Base-by-base conservation (phyloP, 2,329 filamentous ascomycete species). In the Rhynchosporium secalis region DNA sequence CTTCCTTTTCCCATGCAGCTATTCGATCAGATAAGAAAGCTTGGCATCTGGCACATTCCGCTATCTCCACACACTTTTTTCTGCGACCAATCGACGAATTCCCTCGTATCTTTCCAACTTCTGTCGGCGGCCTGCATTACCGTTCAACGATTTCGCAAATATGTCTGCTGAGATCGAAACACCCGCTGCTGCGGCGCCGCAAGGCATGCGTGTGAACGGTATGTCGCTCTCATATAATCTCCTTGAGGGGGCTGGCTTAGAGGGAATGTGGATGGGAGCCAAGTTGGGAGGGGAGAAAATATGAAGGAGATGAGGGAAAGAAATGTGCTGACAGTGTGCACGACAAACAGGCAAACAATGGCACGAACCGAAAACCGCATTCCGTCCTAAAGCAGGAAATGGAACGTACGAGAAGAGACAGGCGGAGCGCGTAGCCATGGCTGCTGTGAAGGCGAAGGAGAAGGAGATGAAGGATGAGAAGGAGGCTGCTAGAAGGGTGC, bases 401-500 rank as follows among this genome's bases (percentile, higher is more conserved):
- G 90, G 86, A 2, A 86, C 91, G 0, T 98, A 89, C 75, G 87
- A 88, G 69, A 89, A 92, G 76, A 87, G 94, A 58, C 79, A 85
- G 51, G 87, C 88, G 70, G 83, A 87, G 65, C 86, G 92, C 57
- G 84, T 87, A 65, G 83, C 87, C 7, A 83, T 87, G 70, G 83
- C 85, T 12, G 86, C 91, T n/a, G 85, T 90, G 71, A 98, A 97
- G 79, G 91, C 92, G 41, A 92, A 92, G 73, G 95, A 98, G 79
- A 93, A 91, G 77, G 92, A 97, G 76, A 86, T 99, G 86, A 96
- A 94, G 80, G 91, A 92, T 0, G 95, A 97, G 79, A 97, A 96
- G 78, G 92, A 96, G 74, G 85, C 89, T n/a, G 89, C 89, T 76
- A 84, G 92, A 78, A 82, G 94, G 82, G 92, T 95, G 77, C 65